phyloP scores from a whole-genome alignment of 202 grass and related monocot genomes.

The Musa balbisiana region DNA sequence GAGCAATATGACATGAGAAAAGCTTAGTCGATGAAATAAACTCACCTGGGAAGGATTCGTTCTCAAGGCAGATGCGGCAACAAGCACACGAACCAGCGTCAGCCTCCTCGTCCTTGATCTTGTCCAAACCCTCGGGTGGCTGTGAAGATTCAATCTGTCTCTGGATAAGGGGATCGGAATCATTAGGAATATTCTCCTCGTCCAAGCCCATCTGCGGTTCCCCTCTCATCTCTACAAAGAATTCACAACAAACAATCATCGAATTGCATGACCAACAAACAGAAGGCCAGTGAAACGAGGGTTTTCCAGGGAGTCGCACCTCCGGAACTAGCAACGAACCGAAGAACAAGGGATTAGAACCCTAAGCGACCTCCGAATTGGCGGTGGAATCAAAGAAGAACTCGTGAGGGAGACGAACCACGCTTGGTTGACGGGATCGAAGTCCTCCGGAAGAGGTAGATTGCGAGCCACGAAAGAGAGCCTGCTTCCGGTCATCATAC shows the following conservation, averaged over 20 bases:
- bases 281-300: background rate
- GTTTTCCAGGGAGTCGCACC: background rate
- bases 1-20: background rate
- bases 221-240: background rate
- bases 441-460: too few relatives aligned
- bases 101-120: slow-evolving; percentile 53
- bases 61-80: slow-evolving; percentile 79
- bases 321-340: background rate
- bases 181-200: slow-evolving; percentile 30
- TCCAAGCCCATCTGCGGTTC: slow-evolving; percentile 30
- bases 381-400: too few relatives aligned
- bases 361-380: background rate
- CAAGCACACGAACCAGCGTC: slow-evolving; percentile 40
- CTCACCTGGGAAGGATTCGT: slow-evolving; percentile 47
- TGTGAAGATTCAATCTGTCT: slow-evolving; percentile 18
- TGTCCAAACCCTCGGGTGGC: slow-evolving; percentile 16
- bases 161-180: slow-evolving; percentile 52
- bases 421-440: too few relatives aligned
- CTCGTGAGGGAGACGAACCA: too few relatives aligned
- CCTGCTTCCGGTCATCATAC: background rate
- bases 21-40: background rate
- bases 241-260: background rate
- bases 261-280: background rate
- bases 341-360: background rate
- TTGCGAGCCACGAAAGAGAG: too few relatives aligned